Conservation (phyloP, 257 asterid genomes). For the Solanum pennellii region DNA sequence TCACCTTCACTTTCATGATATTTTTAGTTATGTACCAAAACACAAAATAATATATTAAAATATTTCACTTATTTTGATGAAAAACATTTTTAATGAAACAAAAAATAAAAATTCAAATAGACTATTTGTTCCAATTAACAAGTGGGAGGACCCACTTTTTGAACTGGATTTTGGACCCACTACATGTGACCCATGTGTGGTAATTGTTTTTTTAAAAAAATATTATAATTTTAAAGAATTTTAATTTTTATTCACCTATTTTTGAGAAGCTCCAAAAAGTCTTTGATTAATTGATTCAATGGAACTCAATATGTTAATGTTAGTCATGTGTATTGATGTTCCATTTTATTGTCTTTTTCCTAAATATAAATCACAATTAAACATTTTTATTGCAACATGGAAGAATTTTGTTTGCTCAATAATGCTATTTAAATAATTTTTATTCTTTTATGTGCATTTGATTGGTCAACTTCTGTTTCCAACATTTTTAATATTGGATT, state of each 20-base stretch:
- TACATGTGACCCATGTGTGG: constrained; percentile 55
- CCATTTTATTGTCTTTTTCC: constrained; percentile 24
- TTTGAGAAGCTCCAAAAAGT: background rate
- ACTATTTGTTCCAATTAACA: background rate
- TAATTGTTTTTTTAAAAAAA: background rate
- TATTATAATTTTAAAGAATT: background rate
- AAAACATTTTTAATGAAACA: background rate
- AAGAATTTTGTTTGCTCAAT: background rate
- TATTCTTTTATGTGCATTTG: background rate
- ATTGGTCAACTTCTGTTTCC: background rate
- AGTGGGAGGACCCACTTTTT: background rate
- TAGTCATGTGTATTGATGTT: constrained; percentile 18
- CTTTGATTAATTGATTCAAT: background rate
- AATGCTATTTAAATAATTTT: background rate
- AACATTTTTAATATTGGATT: background rate
- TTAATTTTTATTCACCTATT: background rate
- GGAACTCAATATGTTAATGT: background rate
- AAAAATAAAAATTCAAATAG: too few species aligned
- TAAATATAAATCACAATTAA: constrained; percentile 7
- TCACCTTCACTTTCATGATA: background rate
- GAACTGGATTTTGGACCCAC: constrained; percentile 22
- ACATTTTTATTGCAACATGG: background rate
- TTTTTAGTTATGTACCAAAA: background rate
- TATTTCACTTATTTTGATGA: background rate
- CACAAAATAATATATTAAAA: background rate